Base-by-base conservation (phyloP, 768 basidiomycete species). In the Jaapia argillacea region DNA sequence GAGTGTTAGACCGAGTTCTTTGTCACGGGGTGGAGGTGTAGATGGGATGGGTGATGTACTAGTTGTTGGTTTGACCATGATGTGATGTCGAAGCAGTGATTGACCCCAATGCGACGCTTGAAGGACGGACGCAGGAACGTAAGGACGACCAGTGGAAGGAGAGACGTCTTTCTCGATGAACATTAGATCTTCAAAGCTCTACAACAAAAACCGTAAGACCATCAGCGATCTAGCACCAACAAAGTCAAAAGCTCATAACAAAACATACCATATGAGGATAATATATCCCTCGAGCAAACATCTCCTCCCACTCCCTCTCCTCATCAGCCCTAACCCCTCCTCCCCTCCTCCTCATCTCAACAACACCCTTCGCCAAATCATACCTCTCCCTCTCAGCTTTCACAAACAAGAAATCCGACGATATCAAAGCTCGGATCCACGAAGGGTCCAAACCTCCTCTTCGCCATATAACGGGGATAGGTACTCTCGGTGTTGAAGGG, bases 71-170 rank as follows among this genome's bases (percentile, higher is more conserved):
- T 65, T 62, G 18, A 67, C 57, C 1, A 69, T 78, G 21, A 86
- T 73, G 24, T 67, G 70, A 48, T 75, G 72, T 2, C 77, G 74
- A 5, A 89, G 63, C n/a, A 80, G 47, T 2, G 84, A 79, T 46
- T 83, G 79, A 22, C 66, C 68, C 91, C 91, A 97, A 49, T 82
- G 79, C 1, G 90, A 82, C 0, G 77, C 70, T 55, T 93, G 85
- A 5, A 94, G 59, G 5, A 79, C 66, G 2, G 69, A 54, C 25
- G 82, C 63, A 0, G 86, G 74, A 3, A 85, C 85, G 56, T 78
- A 93, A 0, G 79, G 73, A 13, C 68, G 69, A 3, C 74, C 70
- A 0, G 85, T 90, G 0, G 71, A 69, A 0, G 84, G 80, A 20
- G 86, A 92, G 26, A 78, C 64, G 53, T 94, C 87, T 43, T 70